Evolutionary conservation across 1,284 basidiomycete species (phyloP), one percentile per base, ranked within the genome.

Genomic region (Melampsora larici-populina): DNA sequence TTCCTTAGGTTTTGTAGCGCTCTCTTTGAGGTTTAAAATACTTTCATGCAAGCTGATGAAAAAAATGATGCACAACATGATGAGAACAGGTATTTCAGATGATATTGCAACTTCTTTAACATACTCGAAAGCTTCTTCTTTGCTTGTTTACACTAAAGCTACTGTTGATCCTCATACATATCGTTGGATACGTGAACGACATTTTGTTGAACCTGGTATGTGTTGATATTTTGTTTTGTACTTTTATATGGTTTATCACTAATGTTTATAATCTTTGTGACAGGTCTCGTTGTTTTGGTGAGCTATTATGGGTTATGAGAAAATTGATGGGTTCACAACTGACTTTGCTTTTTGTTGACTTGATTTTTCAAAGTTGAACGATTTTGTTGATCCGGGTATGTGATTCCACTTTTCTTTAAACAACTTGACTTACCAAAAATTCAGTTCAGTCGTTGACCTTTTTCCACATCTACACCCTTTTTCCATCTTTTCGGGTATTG

Each of bases 371-470:
- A 60, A 74, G 71, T 66, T 74, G 63, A 74, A 74, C 48, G 71
- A 74, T 55, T 74, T 74, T 49, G 71, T 74, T 21, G 71, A 74
- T 55, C 62, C 71, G 48, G 71, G 71, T 74, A 51, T n/a, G 66
- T 26, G 40, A n/a, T 24, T 31, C 31, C 31, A 31, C 1, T 2
- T 31, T 5, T 31, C 31, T 31, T 31, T 1, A 31, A 31, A 31
- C 31, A 31, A 31, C 31, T 31, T 31, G 31, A 31, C 31, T 31
- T 31, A 31, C 31, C 31, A 31, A 31, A 31, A 31, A 31, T 31
- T 31, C 31, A 5, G 31, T 31, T 31, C 31, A 31, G 5, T 5
- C 31, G 1, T 60, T 18, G 21, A 17, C n/a, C n/a, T 26, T 60
- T 60, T 26, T 6, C 13, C 26, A 60, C 26, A 11, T 60, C 13